Conservation (phyloP, 352 stramenopile species). For the Globisporangium iwayamae region DNA sequence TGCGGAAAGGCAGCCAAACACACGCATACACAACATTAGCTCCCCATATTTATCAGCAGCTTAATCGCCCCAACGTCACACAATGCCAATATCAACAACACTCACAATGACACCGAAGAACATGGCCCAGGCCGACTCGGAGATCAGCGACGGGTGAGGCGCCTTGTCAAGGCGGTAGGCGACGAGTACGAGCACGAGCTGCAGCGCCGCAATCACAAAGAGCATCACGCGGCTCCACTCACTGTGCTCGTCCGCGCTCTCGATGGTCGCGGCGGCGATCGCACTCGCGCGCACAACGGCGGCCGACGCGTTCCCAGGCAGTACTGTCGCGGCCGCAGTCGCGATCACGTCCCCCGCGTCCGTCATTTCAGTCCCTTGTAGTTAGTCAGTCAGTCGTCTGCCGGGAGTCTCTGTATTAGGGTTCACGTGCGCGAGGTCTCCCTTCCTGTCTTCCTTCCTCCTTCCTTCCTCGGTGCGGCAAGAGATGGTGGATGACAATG, state of each 20-base stretch:
- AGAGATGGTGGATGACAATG: background rate
- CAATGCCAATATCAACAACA: background rate
- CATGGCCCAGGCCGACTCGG: conserved; percentile 78
- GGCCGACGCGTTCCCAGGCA: conserved; percentile 17
- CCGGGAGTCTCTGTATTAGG: background rate
- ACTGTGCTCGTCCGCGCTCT: conserved; percentile 20
- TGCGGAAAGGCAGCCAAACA: conserved; percentile 18
- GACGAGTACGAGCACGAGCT: conserved; percentile 78
- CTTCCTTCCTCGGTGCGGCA: background rate
- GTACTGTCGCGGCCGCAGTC: conserved; percentile 16
- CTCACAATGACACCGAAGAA: conserved; percentile 81
- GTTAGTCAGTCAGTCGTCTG: background rate
- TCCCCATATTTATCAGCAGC: background rate
- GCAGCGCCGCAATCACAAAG: conserved; percentile 75
- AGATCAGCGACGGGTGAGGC: conserved; percentile 64
- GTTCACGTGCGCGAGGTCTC: no score
- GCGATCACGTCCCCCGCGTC: conserved; percentile 11
- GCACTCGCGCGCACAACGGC: conserved; percentile 14
- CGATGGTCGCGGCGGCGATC: conserved; percentile 15
- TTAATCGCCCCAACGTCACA: background rate
- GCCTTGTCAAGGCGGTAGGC: conserved; percentile 75
- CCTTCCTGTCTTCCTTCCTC: no score
- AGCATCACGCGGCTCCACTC: conserved; percentile 78
- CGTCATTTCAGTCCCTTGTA: background rate
- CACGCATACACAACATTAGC: background rate